phyloP scores from a whole-genome alignment of 495 filamentous ascomycete species.

The Astrothelium subdiscretum region DNA sequence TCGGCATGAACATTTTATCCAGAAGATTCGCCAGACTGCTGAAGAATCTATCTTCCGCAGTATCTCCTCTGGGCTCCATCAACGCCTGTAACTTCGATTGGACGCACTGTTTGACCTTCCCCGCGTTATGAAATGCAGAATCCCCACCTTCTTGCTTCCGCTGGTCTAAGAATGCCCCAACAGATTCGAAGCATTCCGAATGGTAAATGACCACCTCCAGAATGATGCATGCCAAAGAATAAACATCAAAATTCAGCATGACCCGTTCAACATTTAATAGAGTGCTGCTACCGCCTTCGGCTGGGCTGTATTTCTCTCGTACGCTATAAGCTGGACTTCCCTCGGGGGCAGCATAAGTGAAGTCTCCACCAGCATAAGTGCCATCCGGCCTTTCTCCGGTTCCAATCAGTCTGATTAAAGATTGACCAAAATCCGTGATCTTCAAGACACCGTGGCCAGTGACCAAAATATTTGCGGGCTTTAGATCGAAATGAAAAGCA shows the following conservation, averaged over 20 bases:
- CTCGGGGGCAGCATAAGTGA: not conserved
- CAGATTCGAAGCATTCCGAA: not conserved
- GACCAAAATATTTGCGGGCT: not conserved
- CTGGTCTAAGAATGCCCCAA: not conserved
- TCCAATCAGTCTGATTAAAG: not conserved
- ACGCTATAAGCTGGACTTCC: not conserved
- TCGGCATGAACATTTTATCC: not conserved
- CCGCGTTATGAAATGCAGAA: not conserved
- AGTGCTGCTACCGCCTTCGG: not conserved
- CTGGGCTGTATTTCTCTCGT: not conserved
- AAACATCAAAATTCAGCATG: not conserved
- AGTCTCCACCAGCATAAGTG: not conserved
- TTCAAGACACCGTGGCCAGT: not conserved
- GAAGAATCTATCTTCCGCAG: not conserved
- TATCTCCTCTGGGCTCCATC: not conserved
- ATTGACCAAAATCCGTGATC: not conserved
- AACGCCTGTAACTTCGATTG: not conserved
- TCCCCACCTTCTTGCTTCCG: not conserved
- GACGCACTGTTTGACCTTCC: not conserved
- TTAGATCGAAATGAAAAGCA: not conserved
- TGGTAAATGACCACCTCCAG: not conserved
- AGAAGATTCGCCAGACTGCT: not conserved
- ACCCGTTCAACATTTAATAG: not conserved
- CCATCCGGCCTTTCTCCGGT: not conserved
- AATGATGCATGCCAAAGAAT: not conserved